phyloP scores from a whole-genome alignment of 306 rosid genomes.

The Hippophae rhamnoides region DNA sequence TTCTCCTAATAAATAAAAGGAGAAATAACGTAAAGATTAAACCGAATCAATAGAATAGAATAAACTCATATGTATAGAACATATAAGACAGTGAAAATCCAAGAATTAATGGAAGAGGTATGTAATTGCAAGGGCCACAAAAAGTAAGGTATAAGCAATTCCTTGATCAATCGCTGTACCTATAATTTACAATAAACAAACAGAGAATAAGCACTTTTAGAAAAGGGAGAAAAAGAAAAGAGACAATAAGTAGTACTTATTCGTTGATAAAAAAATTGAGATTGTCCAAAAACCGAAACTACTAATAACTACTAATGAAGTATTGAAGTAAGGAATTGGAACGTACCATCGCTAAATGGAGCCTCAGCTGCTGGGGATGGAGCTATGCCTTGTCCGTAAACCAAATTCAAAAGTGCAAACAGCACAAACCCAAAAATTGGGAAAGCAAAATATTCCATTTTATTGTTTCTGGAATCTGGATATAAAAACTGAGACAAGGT shows the following conservation, averaged over 20 bases:
- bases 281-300: too few relatives aligned
- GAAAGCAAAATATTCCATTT: conserved; percentile 15
- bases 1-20: conserved; percentile 14
- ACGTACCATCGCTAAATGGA: conserved; percentile 45
- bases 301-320: background rate
- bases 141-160: conserved; percentile 47
- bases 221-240: background rate
- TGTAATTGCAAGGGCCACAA: conserved; percentile 58
- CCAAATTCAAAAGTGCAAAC: conserved; percentile 25
- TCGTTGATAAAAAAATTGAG: background rate
- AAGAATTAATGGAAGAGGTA: conserved; percentile 45
- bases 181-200: conserved; percentile 4
- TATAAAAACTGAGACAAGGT: background rate
- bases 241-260: background rate
- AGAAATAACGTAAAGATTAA: conserved; percentile 12
- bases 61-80: background rate
- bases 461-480: background rate
- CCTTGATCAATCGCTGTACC: conserved; percentile 67
- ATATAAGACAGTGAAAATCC: background rate
- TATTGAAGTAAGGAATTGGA: background rate
- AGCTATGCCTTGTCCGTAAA: conserved; percentile 35
- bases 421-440: conserved; percentile 33
- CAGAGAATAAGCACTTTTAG: background rate
- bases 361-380: conserved; percentile 34
- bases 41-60: background rate